phyloP scores from a whole-genome alignment of 2,329 filamentous ascomycete species.

The Aspergillus tanneri region DNA sequence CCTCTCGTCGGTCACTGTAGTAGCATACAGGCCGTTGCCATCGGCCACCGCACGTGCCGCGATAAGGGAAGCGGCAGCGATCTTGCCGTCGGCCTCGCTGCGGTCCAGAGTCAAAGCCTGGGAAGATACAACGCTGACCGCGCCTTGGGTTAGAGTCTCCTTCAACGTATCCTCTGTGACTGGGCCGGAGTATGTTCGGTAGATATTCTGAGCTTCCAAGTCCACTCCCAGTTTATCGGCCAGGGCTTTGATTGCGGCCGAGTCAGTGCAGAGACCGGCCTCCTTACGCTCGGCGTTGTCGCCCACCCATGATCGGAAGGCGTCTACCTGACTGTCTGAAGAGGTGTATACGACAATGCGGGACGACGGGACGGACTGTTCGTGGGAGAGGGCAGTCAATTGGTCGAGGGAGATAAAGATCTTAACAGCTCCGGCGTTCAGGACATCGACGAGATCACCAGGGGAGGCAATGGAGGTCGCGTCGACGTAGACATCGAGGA shows the following conservation, averaged over 20 bases:
- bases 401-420: constrained; percentile 76
- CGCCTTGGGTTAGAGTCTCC: constrained; percentile 49
- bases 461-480: constrained; percentile 66
- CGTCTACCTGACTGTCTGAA: constrained; percentile 38
- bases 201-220: constrained; percentile 43
- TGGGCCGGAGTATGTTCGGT: constrained; percentile 36
- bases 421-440: constrained; percentile 81
- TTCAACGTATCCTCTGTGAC: constrained; percentile 50
- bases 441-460: constrained; percentile 74
- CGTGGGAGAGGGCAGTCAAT: constrained; percentile 55
- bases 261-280: constrained; percentile 35
- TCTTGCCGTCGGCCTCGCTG: constrained; percentile 55
- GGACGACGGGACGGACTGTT: constrained; percentile 53
- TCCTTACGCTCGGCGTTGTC: constrained; percentile 38
- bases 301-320: constrained; percentile 42
- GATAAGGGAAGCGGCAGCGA: constrained; percentile 71
- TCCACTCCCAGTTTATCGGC: constrained; percentile 40
- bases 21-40: constrained; percentile 79
- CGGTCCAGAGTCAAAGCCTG: constrained; percentile 66
- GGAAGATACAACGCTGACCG: constrained; percentile 74
- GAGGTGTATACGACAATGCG: constrained; percentile 58
- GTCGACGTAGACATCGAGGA: constrained; percentile 69
- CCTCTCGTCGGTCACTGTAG: constrained; percentile 84
- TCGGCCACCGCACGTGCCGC: constrained; percentile 77
- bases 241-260: constrained; percentile 39